phyloP scores from a whole-genome alignment of 2,329 filamentous ascomycete species.

The Monosporascus sp. region DNA sequence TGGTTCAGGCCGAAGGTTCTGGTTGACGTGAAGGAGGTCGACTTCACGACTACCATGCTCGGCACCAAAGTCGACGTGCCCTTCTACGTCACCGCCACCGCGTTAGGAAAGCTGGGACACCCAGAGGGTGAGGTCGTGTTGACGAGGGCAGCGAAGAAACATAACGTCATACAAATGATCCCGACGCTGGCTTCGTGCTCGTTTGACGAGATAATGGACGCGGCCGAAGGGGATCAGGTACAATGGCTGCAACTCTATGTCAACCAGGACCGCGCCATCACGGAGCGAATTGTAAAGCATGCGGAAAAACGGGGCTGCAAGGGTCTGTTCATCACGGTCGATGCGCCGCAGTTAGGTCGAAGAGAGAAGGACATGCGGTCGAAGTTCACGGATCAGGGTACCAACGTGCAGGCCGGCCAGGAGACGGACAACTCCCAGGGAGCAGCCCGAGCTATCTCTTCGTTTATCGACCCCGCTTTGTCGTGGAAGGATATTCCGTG shows the following conservation, averaged over 20 bases:
- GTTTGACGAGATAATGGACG: constrained; percentile 95
- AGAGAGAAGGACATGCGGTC: constrained; percentile 97
- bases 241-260: constrained; percentile 98
- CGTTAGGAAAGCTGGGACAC: constrained; percentile 89
- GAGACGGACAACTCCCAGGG: constrained; percentile 83
- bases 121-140: constrained; percentile 91
- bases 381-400: constrained; percentile 81
- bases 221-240: constrained; percentile 69
- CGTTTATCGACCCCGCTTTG: constrained; percentile 92
- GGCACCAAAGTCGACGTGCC: constrained; percentile 78
- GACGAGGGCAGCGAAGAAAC: constrained; percentile 75
- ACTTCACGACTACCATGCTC: constrained; percentile 89
- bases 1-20: constrained; percentile 91
- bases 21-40: constrained; percentile 81
- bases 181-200: constrained; percentile 94
- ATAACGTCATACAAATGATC: constrained; percentile 97
- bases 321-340: constrained; percentile 96
- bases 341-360: constrained; percentile 90
- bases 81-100: constrained; percentile 95
- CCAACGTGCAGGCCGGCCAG: constrained; percentile 72
- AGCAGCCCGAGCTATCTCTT: constrained; percentile 88
- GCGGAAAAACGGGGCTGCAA: constrained; percentile 89
- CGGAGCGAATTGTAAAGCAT: constrained; percentile 82
- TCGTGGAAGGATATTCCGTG: constrained; percentile 92
- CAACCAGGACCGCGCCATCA: constrained; percentile 91